Conservation (phyloP, 805 yeast species). For the Kodamaea nitidulidarum region DNA sequence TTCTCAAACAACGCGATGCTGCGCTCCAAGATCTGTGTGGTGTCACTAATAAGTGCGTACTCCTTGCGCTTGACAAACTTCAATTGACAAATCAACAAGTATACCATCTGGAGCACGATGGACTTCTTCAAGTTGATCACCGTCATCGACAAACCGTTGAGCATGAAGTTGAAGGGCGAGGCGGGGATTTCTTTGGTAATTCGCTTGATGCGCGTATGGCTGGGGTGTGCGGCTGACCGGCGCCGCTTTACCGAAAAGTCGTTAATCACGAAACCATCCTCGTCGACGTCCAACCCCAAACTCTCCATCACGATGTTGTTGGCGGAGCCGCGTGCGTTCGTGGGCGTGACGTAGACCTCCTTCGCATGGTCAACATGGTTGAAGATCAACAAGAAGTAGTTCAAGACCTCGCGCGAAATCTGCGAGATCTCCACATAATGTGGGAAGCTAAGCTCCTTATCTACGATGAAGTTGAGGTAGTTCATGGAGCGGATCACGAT, state of each 20-base stretch:
- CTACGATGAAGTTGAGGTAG: constrained; percentile 40
- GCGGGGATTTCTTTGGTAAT: constrained; percentile 27
- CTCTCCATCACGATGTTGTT: constrained; percentile 28
- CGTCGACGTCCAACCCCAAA: constrained; percentile 39
- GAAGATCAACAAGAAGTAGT: constrained; percentile 35
- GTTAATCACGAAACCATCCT: constrained; percentile 43
- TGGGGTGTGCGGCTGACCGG: constrained; percentile 12
- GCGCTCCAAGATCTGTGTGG: constrained; percentile 18
- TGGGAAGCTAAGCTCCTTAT: constrained; percentile 33
- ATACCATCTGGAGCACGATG: constrained; percentile 40
- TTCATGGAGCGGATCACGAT: constrained; percentile 40
- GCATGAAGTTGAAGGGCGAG: constrained; percentile 39
- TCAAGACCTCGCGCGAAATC: constrained; percentile 36
- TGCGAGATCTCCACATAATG: constrained; percentile 34
- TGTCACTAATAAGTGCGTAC: constrained; percentile 9
- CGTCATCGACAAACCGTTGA: constrained; percentile 41
- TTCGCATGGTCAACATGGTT: constrained; percentile 21
- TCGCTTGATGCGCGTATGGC: constrained; percentile 11
- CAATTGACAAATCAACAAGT: constrained; percentile 37
- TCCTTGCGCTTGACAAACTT: constrained; percentile 30
- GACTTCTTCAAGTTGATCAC: constrained; percentile 42
- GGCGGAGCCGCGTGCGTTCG: constrained; percentile 8
- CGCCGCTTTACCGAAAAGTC: constrained; percentile 40
- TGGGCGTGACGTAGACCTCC: constrained; percentile 9
- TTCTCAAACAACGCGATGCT: constrained; percentile 33